phyloP scores from a whole-genome alignment of 805 yeast genomes.

The Starmerella floricola region DNA sequence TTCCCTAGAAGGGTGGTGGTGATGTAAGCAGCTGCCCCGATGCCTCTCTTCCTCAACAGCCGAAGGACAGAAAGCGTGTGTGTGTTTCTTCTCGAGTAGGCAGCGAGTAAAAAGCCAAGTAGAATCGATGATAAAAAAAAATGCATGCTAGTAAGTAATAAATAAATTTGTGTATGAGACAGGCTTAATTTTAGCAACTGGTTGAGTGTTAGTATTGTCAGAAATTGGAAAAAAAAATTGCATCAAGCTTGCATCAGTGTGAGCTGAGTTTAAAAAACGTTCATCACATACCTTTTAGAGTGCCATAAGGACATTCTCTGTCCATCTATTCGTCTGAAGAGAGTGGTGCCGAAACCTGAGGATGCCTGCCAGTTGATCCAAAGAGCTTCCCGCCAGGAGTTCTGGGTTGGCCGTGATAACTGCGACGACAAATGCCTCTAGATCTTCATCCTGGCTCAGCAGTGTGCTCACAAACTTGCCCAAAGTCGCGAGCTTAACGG shows the following conservation, averaged over 20 bases:
- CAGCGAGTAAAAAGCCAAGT: not conserved
- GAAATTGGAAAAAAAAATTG: slow-evolving; percentile 19
- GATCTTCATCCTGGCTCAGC: not conserved
- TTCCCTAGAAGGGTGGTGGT: slow-evolving; percentile 1
- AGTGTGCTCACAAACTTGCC: slow-evolving; percentile 2
- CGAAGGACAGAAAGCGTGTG: too few relatives aligned
- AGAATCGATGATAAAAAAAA: too few relatives aligned
- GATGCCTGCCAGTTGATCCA: slow-evolving; percentile 16
- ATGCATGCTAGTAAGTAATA: not conserved
- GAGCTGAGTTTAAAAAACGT: slow-evolving; percentile 26
- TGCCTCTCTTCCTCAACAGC: too few relatives aligned
- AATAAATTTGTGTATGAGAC: too few relatives aligned
- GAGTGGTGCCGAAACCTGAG: slow-evolving; percentile 12
- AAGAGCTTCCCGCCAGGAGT: slow-evolving; percentile 10
- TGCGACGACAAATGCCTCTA: slow-evolving; percentile 11
- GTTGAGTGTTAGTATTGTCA: slow-evolving; percentile 21
- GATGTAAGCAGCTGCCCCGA: too few relatives aligned
- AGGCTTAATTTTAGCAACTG: too few relatives aligned
- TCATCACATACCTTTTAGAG: slow-evolving; percentile 24
- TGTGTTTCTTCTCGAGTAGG: too few relatives aligned
- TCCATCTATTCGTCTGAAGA: slow-evolving; percentile 2
- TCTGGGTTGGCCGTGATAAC: slow-evolving; percentile 9
- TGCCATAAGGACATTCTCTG: slow-evolving; percentile 8
- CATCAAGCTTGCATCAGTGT: slow-evolving; percentile 28
- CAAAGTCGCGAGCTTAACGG: slow-evolving; percentile 12